Base-by-base conservation (phyloP, 371 early-diverging fungal species). In the Apophysomyces ossiformis region DNA sequence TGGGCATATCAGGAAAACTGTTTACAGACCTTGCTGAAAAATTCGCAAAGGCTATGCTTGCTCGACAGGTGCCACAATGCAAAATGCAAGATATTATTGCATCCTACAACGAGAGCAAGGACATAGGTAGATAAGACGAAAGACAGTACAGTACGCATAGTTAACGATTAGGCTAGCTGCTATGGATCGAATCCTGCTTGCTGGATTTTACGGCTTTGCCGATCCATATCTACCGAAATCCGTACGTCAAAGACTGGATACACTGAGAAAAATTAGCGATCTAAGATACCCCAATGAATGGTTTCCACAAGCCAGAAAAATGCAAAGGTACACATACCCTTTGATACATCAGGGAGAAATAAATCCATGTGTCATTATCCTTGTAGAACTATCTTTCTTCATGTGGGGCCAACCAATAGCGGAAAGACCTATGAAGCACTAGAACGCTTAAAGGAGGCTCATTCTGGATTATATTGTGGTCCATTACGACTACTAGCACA, bases 341-440 rank as follows among this genome's bases (percentile, higher is more conserved):
- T 26, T 26, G 32, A 26, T 26, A 26, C 2, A 26, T 26, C 32
- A 26, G 26, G 32, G 3, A 3, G 2, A 26, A 26, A 26, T 2
- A 26, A 26, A 26, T 2, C 2, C 32, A 26, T 26, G 0, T 2
- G 2, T 26, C 32, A 2, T 2, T 26, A 26, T 26, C 2, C 32
- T 21, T 37, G 16, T 68, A 89, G 90, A 65, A 90, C 89, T 41
- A 92, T 98, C 58, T 83, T 91, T 44, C 84, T 97, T 81, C 98
- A 98, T 71, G 95, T 97, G 18, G 99, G 99, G 9, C 98, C 98
- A 12, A 98, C 99, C 5, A 98, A 98, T 76, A 95, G 95, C 26
- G 99, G 99, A 64, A 98, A 98, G 74, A 98, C 99, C 0, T 90
- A 97, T 75, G 76, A 81, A 47, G 99, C 99, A 5, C 71, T 98